These are phyloP conservation scores for Stephania japonica DNA, from an alignment of 164 flowering plant genomes.

Conservation along the genomic window DNA sequence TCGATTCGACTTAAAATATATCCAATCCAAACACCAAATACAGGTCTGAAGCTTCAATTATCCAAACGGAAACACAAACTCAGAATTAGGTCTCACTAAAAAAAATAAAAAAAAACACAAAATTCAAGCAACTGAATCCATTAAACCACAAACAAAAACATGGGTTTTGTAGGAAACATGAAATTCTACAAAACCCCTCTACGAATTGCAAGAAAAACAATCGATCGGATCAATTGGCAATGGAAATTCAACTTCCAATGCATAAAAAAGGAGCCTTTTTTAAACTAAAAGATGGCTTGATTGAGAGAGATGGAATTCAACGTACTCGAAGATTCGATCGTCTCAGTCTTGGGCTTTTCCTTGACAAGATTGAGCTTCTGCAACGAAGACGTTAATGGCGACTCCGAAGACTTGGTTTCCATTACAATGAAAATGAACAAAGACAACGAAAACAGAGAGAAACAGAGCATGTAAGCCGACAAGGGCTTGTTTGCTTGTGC, in stretches of 20 bases:
- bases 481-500: no score
- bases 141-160: background rate
- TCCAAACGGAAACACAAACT: no score
- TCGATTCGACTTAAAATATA: no score
- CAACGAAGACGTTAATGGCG: slow-evolving; percentile 11
- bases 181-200: background rate
- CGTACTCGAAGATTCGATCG: slow-evolving; percentile 11
- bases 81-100: background rate
- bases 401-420: slow-evolving; percentile 14
- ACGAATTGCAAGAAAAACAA: background rate
- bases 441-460: background rate
- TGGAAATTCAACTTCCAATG: background rate
- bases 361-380: slow-evolving; percentile 20
- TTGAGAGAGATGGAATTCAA: background rate
- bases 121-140: background rate
- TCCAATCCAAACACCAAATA: no score
- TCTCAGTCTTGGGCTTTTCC: slow-evolving; percentile 1
- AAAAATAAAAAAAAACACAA: background rate
- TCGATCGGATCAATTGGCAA: background rate
- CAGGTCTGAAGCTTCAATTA: no score
- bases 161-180: slow-evolving; percentile 1
- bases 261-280: no score
- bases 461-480: background rate
- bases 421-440: slow-evolving; percentile 4
- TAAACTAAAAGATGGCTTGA: background rate